Base-by-base conservation (phyloP, 2,329 filamentous ascomycete genomes). In the Gaeumannomyces tritici region DNA sequence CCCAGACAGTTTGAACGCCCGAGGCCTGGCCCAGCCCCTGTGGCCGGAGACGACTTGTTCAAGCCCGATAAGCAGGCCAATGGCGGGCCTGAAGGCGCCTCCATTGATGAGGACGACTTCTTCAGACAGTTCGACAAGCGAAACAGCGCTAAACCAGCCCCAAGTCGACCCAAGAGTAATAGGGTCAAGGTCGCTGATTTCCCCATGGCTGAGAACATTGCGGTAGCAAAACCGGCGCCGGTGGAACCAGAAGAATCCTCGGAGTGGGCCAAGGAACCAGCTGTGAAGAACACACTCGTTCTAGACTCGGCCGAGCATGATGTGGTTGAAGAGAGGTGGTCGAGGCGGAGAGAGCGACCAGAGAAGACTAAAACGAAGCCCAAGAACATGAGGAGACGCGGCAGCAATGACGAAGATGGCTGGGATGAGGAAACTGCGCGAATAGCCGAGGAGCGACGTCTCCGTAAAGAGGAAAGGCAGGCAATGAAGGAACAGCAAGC, bases 381-480 rank as follows among this genome's bases (percentile, higher is more conserved):
- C 13, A 63, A 62, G 12, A 59, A 55, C 12, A 31, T 55, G 4
- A 27, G 55, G 24, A 57, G 27, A 2, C 51, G 47, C 15, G 59
- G 70, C 2, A 68, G 72, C 4, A 71, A 74, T 0, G 73, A 74
- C 1, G 75, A 76, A 9, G 74, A 79, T 0, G 75, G 77, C 21
- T 74, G 73, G 65, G 74, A 78, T 18, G 77, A 79, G 9, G 75
- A 75, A 18, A 66, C 69, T 0, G 68, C 72, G 18, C 68, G 71
- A 42, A 70, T 71, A 26, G 75, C 71, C 65, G 75, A 80, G 62
- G 69, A 73, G 31, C 73, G 73, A 31, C 75, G 76, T 31, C 74
- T 71, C 42, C 75, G 72, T 55, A 79, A 78, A 64, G 75, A 73
- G 7, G 76, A 79, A 64, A 78, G 75, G 64, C 73, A 74, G 61